Percentiles rank a stretch among this genome's conserved stretches.
Conservation (phyloP, 75 land plant species). For the Selaginella tamariscina region DNA sequence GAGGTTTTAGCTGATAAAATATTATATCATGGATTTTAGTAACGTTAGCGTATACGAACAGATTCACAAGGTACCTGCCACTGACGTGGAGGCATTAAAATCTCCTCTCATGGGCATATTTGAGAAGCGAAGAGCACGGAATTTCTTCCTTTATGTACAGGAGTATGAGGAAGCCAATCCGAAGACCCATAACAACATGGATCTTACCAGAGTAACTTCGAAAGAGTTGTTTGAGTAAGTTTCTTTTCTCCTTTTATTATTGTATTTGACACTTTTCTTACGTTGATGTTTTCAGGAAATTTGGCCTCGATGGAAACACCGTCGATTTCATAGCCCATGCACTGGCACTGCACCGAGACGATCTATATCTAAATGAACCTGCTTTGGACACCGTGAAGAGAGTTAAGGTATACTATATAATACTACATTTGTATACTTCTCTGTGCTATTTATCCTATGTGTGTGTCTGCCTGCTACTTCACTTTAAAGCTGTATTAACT, state of each 20-base stretch:
- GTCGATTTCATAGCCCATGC: constrained; percentile 94
- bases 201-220: constrained; percentile 59
- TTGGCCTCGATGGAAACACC: constrained; percentile 82
- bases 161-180: constrained; percentile 81
- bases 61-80: constrained; percentile 88
- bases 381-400: constrained; percentile 64
- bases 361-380: constrained; percentile 58
- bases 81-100: constrained; percentile 87
- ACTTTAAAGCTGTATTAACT: constrained; percentile 8
- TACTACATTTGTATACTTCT: neutral
- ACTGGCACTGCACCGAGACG: constrained; percentile 80
- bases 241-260: neutral
- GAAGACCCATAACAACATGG: constrained; percentile 84
- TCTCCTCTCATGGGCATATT: constrained; percentile 87
- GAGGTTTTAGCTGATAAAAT: constrained; percentile 1
- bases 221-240: constrained; percentile 70
- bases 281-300: constrained; percentile 38
- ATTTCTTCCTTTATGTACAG: constrained; percentile 86
- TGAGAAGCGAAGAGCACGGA: constrained; percentile 88
- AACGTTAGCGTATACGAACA: too few species aligned
- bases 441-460: too few species aligned
- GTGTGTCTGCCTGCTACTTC: neutral
- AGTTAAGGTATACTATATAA: constrained; percentile 56
- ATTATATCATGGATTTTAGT: too few species aligned
- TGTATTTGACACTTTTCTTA: neutral